phyloP scores from a whole-genome alignment of 2,329 filamentous ascomycete genomes.

The Gyromitra esculenta region DNA sequence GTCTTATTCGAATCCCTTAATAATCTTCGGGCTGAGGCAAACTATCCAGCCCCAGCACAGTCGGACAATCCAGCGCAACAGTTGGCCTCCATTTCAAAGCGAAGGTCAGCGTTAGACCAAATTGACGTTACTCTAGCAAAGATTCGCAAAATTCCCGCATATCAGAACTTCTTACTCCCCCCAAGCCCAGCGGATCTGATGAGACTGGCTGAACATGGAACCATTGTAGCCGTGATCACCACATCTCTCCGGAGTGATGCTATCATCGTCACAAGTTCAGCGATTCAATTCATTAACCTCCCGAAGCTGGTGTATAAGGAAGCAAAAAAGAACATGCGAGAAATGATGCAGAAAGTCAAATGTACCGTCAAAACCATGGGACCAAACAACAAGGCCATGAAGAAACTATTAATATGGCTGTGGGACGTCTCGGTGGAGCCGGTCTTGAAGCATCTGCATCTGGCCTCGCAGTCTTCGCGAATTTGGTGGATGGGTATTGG shows the following conservation, averaged over 20 bases:
- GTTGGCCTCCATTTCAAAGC: background rate
- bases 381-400: constrained; percentile 31
- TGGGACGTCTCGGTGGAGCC: constrained; percentile 43
- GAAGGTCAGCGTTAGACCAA: constrained; percentile 5
- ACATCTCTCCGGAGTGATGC: constrained; percentile 41
- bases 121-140: constrained; percentile 17
- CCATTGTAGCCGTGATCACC: constrained; percentile 46
- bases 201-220: constrained; percentile 29
- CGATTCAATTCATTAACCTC: constrained; percentile 3
- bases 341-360: background rate
- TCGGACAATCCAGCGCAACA: background rate
- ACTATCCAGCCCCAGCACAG: background rate
- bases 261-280: constrained; percentile 30
- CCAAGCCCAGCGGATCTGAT: constrained; percentile 13
- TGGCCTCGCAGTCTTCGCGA: background rate
- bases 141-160: constrained; percentile 33
- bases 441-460: constrained; percentile 12
- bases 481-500: constrained; percentile 44
- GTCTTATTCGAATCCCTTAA: constrained; percentile 6
- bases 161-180: constrained; percentile 27
- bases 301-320: constrained; percentile 14
- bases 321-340: background rate
- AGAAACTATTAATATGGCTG: constrained; percentile 21
- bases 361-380: background rate
- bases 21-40: background rate